These are phyloP conservation scores for Boeremia lycopersici DNA, from an alignment of 2,329 filamentous ascomycete species.

Conservation along the genomic window DNA sequence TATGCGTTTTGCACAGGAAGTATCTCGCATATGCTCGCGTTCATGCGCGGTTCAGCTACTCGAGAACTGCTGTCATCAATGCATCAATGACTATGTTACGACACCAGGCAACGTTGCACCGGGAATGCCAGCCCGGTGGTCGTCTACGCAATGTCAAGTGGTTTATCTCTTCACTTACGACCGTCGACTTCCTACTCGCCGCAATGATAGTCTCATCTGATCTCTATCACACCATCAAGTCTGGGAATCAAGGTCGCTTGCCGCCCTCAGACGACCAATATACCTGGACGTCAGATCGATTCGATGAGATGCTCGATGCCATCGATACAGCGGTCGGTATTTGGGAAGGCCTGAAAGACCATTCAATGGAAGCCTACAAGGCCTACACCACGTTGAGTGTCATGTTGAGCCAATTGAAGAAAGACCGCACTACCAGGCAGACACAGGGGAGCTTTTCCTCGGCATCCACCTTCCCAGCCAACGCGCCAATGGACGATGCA, in stretches of 20 bases:
- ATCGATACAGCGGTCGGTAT: constrained; percentile 77
- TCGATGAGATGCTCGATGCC: constrained; percentile 75
- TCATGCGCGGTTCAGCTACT: constrained; percentile 82
- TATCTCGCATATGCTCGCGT: constrained; percentile 76
- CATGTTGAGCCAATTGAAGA: constrained; percentile 79
- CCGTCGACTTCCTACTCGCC: constrained; percentile 83
- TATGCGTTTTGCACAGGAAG: constrained; percentile 87
- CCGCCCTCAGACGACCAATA: constrained; percentile 46
- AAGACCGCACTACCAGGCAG: constrained; percentile 46
- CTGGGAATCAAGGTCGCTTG: constrained; percentile 48
- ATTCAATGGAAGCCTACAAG: constrained; percentile 89
- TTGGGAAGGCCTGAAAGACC: constrained; percentile 77
- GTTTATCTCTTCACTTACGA: constrained; percentile 79
- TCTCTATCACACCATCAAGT: constrained; percentile 70
- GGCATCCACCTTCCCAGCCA: constrained; percentile 35
- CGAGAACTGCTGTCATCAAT: constrained; percentile 82
- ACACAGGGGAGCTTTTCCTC: constrained; percentile 40
- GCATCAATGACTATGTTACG: constrained; percentile 81
- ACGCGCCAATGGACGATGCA: constrained; percentile 56
- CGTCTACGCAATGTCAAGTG: constrained; percentile 75
- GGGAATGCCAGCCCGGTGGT: constrained; percentile 74
- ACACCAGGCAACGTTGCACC: constrained; percentile 76
- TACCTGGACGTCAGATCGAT: constrained; percentile 55
- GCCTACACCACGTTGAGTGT: constrained; percentile 80
- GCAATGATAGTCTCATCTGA: constrained; percentile 86